Conservation (phyloP, 495 filamentous ascomycete species). For the Podospora comata region DNA sequence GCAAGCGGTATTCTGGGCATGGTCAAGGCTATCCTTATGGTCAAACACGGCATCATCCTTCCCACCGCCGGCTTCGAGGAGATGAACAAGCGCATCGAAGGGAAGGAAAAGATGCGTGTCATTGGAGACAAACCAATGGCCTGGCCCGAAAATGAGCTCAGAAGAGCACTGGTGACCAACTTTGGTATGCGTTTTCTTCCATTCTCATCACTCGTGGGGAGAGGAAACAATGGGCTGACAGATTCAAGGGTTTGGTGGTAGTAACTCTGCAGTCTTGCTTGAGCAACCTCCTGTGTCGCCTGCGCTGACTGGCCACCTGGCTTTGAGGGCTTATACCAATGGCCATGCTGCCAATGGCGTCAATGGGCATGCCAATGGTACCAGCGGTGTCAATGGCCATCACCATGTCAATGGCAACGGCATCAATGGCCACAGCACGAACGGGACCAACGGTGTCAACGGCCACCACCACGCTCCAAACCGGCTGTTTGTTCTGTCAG, state of each 20-base stretch:
- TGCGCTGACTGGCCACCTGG: background rate
- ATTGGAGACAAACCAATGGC: constrained; percentile 25
- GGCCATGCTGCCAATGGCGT: background rate
- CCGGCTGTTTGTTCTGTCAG: background rate
- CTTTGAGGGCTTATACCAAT: background rate
- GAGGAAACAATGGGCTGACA: background rate
- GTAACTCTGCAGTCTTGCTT: constrained; percentile 1
- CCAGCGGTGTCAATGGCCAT: background rate
- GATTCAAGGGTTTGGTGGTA: background rate
- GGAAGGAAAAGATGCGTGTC: constrained; percentile 24
- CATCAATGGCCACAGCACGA: background rate
- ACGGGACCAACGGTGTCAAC: constrained; percentile 2
- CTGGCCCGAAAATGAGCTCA: constrained; percentile 23
- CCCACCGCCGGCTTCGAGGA: constrained; percentile 40
- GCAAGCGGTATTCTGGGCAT: constrained; percentile 48
- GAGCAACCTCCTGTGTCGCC: background rate
- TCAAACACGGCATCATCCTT: constrained; percentile 46
- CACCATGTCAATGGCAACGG: background rate
- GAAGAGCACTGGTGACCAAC: background rate
- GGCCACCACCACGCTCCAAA: background rate
- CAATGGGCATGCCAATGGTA: background rate
- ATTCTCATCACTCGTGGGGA: background rate
- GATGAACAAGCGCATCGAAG: constrained; percentile 42
- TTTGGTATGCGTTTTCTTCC: background rate
- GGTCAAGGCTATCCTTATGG: constrained; percentile 48